phyloP scores from a whole-genome alignment of 495 filamentous ascomycete species.

The Sporormia fimetaria region DNA sequence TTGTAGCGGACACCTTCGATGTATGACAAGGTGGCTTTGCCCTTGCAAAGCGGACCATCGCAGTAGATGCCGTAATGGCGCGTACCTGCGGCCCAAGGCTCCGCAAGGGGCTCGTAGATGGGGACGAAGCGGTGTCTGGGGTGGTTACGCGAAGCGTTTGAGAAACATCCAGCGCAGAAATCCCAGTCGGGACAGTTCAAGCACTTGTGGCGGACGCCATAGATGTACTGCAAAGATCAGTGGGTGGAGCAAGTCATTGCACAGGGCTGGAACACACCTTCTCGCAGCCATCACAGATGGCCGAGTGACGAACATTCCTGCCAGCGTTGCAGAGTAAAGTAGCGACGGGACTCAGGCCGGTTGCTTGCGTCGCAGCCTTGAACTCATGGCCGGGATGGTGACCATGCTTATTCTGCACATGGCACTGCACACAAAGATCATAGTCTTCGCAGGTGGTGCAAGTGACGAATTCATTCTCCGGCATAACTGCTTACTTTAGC shows the following conservation, averaged over 20 bases:
- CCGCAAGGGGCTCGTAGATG: slow-evolving; percentile 66
- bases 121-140: slow-evolving; percentile 82
- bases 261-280: slow-evolving; percentile 42
- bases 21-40: slow-evolving; percentile 45
- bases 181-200: slow-evolving; percentile 96
- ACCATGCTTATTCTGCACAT: slow-evolving; percentile 65
- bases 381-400: slow-evolving; percentile 89
- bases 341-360: slow-evolving; percentile 44
- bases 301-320: slow-evolving; percentile 68
- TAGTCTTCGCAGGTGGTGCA: slow-evolving; percentile 81
- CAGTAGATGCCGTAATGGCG: slow-evolving; percentile 81
- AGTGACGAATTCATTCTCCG: slow-evolving; percentile 68
- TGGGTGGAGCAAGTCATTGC: neutral
- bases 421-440: slow-evolving; percentile 80
- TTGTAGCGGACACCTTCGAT: slow-evolving; percentile 87
- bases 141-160: slow-evolving; percentile 54
- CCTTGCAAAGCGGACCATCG: slow-evolving; percentile 81
- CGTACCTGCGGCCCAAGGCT: slow-evolving; percentile 33
- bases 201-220: slow-evolving; percentile 93
- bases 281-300: slow-evolving; percentile 92
- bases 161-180: slow-evolving; percentile 72
- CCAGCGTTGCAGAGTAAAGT: slow-evolving; percentile 62
- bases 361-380: slow-evolving; percentile 46
- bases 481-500: slow-evolving; percentile 43
- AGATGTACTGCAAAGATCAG: slow-evolving; percentile 49